Evolutionary conservation across 2,329 filamentous ascomycete genomes (phyloP), one percentile per base, ranked within the genome.

Genomic region (Colletotrichum simmondsii): DNA sequence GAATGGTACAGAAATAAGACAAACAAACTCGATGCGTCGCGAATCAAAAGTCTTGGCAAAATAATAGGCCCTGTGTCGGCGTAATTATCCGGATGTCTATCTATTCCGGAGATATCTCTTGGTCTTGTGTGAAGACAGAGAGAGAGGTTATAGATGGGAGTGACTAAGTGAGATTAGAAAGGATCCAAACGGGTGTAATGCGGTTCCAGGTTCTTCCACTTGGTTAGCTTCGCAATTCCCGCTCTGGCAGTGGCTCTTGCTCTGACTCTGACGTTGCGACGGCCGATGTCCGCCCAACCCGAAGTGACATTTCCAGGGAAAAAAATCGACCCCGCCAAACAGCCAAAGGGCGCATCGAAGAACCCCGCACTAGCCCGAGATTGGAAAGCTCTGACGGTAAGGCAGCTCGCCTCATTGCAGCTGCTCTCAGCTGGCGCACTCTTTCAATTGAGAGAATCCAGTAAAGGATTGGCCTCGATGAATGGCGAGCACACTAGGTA

Each of bases 351-450:
- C 61, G 61, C 60, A 22, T 71, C 67, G 57, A 59, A 64, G 58
- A 68, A 64, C 71, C 71, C 71, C 71, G 71, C 71, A 73, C 62
- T 73, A 73, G 59, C 24, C 54, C 62, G 22, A 67, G 46, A 53
- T 52, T 57, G 62, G 62, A 35, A 63, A 26, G 16, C 53, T n/a
- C 10, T 49, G 30, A 26, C 19, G 14, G 5, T 5, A 19, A 19
- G 16, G 37, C 16, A 10, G 30, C 32, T 24, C n/a, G 12, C 42
- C 42, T 49, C 19, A 22, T 4, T 42, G 30, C 71, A 71, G 61
- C 46, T 62, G 71, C 10, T 3, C 7, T n/a, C 62, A 72, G 68
- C 68, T 73, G 68, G 71, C 63, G n/a, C 6, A 42, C 58, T 19
- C 54, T 24, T 26, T 10, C 2, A 32, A 22, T 42, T 32, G 4